phyloP scores from a whole-genome alignment of 116 monocot species.

The Papilionanthe hybrid region DNA sequence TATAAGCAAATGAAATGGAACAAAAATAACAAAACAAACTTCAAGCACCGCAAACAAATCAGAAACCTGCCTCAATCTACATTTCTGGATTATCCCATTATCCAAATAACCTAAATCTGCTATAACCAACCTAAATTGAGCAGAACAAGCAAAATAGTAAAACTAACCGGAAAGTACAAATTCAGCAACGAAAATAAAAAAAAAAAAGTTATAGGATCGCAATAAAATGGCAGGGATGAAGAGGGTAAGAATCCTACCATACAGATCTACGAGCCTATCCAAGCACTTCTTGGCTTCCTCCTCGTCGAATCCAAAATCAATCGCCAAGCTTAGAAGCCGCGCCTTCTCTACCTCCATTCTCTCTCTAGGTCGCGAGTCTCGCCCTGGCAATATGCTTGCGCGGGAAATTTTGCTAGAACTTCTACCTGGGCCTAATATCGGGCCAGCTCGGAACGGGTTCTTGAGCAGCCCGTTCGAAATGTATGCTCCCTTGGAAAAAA shows the following conservation, averaged over 20 bases:
- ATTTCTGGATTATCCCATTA: not conserved
- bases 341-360: conserved; percentile 59
- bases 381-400: not conserved
- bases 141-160: not conserved
- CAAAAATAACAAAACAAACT: not conserved
- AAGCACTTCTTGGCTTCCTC: conserved; percentile 57
- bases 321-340: conserved; percentile 69
- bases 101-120: not conserved
- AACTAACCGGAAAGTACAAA: too few relatives aligned
- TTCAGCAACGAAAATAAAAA: not conserved
- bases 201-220: not conserved
- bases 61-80: not conserved
- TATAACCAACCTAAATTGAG: not conserved
- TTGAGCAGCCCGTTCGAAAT: too few relatives aligned
- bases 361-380: conserved; percentile 1
- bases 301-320: conserved; percentile 82
- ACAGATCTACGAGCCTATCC: conserved; percentile 74
- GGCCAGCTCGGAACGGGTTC: too few relatives aligned
- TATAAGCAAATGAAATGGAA: not conserved
- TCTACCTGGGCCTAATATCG: not conserved
- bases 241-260: conserved; percentile 34
- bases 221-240: not conserved
- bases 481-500: too few relatives aligned
- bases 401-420: not conserved
- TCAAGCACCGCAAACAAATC: not conserved